phyloP scores from a whole-genome alignment of 768 basidiomycete species.

The Calocera viscosa region DNA sequence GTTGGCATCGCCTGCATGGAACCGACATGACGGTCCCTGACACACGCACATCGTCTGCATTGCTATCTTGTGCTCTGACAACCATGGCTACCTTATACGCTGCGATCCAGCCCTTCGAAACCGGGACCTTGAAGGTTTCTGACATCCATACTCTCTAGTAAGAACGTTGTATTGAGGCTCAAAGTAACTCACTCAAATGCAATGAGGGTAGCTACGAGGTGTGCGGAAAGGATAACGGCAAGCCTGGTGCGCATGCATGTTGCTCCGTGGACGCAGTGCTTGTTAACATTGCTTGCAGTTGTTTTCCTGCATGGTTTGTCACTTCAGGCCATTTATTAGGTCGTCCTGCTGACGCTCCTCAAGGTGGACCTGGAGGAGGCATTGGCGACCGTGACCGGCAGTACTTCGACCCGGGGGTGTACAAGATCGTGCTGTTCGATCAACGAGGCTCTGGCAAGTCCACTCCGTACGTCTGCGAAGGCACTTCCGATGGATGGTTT shows the following conservation, averaged over 20 bases:
- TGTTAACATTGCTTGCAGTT: constrained; percentile 32
- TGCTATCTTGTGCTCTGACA: neutral
- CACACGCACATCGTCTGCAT: too few species aligned
- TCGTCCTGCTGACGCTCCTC: neutral
- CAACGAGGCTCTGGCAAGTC: constrained; percentile 84
- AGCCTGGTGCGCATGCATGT: constrained; percentile 41
- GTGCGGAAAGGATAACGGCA: constrained; percentile 62
- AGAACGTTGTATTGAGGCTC: constrained; percentile 18
- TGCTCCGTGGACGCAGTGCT: constrained; percentile 13
- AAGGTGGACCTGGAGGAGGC: constrained; percentile 76
- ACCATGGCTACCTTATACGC: constrained; percentile 45
- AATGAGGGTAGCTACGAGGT: constrained; percentile 53
- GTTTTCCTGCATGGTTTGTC: constrained; percentile 63
- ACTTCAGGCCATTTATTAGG: neutral
- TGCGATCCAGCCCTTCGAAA: constrained; percentile 49
- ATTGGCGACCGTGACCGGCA: constrained; percentile 50
- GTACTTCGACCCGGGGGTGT: constrained; percentile 76
- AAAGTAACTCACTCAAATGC: neutral
- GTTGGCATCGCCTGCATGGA: too few species aligned
- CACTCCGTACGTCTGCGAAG: constrained; percentile 46
- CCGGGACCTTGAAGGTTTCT: constrained; percentile 55
- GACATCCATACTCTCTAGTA: constrained; percentile 68
- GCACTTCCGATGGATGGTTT: neutral
- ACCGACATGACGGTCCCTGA: too few species aligned
- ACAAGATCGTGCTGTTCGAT: constrained; percentile 71